These are phyloP conservation scores for Phylloboletellus chloephorus DNA, from an alignment of 1,284 basidiomycete species.

Conservation along the genomic window DNA sequence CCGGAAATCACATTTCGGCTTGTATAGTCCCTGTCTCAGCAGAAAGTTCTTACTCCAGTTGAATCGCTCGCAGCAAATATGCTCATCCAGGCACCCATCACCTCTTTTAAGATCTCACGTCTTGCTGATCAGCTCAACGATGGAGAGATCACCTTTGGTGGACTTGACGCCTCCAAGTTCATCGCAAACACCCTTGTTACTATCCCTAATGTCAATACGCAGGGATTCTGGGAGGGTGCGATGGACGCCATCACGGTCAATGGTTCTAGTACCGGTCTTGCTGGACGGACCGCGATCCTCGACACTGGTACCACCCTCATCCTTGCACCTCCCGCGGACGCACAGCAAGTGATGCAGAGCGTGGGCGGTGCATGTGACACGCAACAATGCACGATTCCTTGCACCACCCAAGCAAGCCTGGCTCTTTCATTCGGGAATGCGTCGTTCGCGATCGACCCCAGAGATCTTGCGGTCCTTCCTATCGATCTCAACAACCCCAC, in stretches of 20 bases:
- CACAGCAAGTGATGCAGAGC: constrained; percentile 54
- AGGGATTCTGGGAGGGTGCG: constrained; percentile 76
- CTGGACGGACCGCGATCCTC: constrained; percentile 65
- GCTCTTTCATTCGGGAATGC: constrained; percentile 64
- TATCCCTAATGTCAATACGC: constrained; percentile 52
- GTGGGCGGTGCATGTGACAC: constrained; percentile 56
- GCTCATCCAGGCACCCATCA: constrained; percentile 63
- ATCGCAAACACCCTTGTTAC: constrained; percentile 49
- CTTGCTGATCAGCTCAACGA: constrained; percentile 69
- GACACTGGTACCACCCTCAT: constrained; percentile 77
- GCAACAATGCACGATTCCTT: constrained; percentile 75
- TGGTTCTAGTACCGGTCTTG: constrained; percentile 48
- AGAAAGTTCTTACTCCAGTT: constrained; percentile 64
- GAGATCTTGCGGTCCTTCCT: constrained; percentile 70
- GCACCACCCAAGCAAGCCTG: constrained; percentile 60
- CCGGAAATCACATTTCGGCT: background rate
- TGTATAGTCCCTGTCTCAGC: constrained; percentile 56
- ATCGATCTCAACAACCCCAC: constrained; percentile 53
- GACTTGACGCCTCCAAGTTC: constrained; percentile 69
- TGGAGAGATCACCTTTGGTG: constrained; percentile 79
- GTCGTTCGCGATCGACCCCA: constrained; percentile 59
- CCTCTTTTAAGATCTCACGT: constrained; percentile 78
- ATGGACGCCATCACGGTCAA: constrained; percentile 57
- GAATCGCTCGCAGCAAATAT: constrained; percentile 63
- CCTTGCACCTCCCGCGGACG: constrained; percentile 55